Evolutionary conservation across 768 basidiomycete species (phyloP).

Genomic region (Amyloporia xantha): DNA sequence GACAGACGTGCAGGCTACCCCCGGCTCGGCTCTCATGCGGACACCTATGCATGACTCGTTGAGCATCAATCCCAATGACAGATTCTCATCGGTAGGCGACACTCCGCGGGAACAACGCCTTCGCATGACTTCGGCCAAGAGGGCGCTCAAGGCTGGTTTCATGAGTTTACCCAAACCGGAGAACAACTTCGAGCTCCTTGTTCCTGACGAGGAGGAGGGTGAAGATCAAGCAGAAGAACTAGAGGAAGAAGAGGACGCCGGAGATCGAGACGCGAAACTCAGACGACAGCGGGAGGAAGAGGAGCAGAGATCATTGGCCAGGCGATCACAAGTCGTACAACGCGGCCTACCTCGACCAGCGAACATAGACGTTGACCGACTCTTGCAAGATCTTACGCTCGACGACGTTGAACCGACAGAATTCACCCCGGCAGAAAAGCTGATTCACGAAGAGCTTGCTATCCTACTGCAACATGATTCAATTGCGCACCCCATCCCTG

Average conservation of each 20-base stretch:
- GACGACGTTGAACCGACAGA: conserved; percentile 38
- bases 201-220: conserved; percentile 80
- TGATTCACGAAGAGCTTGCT: conserved; percentile 76
- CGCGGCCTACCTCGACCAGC: conserved; percentile 79
- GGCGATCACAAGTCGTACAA: conserved; percentile 78
- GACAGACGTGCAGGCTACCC: conserved; percentile 24
- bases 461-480: conserved; percentile 82
- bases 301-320: conserved; percentile 70
- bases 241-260: conserved; percentile 76
- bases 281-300: conserved; percentile 66
- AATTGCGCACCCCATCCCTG: conserved; percentile 81
- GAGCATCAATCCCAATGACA: conserved; percentile 74
- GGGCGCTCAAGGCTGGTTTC: conserved; percentile 77
- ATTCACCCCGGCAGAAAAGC: conserved; percentile 43
- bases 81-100: conserved; percentile 45
- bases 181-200: conserved; percentile 93
- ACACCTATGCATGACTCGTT: conserved; percentile 94
- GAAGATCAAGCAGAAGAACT: conserved; percentile 30
- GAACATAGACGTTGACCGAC: conserved; percentile 62
- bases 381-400: conserved; percentile 55
- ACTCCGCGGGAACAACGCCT: conserved; percentile 76
- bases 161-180: conserved; percentile 83
- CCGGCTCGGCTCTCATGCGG: conserved; percentile 74
- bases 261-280: conserved; percentile 79
- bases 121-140: conserved; percentile 57